These are phyloP conservation scores for Scenedesmus sp. DNA, from an alignment of 163 green algal genomes.

Conservation along the genomic window DNA sequence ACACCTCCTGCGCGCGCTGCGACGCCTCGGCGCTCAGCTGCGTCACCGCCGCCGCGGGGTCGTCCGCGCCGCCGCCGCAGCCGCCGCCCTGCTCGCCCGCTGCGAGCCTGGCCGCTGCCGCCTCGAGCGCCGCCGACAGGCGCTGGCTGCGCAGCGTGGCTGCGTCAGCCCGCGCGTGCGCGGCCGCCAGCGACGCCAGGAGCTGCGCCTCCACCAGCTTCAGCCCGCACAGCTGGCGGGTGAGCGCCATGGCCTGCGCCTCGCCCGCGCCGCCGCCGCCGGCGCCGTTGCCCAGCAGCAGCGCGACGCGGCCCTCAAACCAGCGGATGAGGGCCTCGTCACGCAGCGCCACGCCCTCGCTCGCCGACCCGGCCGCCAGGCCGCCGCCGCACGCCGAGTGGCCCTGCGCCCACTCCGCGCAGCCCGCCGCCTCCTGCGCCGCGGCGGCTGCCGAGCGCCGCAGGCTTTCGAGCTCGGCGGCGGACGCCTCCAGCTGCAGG, in stretches of 20 bases:
- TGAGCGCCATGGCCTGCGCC: slow-evolving; percentile 57
- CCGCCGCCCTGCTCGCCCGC: neutral
- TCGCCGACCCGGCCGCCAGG: neutral
- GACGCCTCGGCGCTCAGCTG: slow-evolving; percentile 42
- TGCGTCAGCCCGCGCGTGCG: slow-evolving; percentile 56
- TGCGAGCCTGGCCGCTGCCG: slow-evolving; percentile 21
- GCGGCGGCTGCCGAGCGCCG: slow-evolving; percentile 10
- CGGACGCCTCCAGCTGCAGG: slow-evolving; percentile 36
- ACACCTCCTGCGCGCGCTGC: slow-evolving; percentile 52
- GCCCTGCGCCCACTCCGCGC: neutral
- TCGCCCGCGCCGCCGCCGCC: slow-evolving; percentile 2
- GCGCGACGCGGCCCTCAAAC: slow-evolving; percentile 55
- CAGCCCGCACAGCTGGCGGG: slow-evolving; percentile 62
- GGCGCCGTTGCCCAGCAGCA: slow-evolving; percentile 29
- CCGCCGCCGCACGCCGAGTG: neutral
- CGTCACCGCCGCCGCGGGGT: slow-evolving; percentile 17
- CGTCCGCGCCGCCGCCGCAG: neutral
- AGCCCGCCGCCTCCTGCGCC: slow-evolving; percentile 9
- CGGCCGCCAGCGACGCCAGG: slow-evolving; percentile 59
- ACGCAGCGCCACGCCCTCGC: slow-evolving; percentile 38
- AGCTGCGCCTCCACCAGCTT: slow-evolving; percentile 74
- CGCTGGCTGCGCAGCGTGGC: slow-evolving; percentile 31
- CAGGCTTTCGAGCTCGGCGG: slow-evolving; percentile 8
- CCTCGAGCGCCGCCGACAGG: slow-evolving; percentile 42
- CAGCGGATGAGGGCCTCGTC: slow-evolving; percentile 53